A percentile compares a stretch with the other conserved stretches of the same genome.
phyloP scores from a whole-genome alignment of 2,329 filamentous ascomycete genomes.

The Capronia americana region DNA sequence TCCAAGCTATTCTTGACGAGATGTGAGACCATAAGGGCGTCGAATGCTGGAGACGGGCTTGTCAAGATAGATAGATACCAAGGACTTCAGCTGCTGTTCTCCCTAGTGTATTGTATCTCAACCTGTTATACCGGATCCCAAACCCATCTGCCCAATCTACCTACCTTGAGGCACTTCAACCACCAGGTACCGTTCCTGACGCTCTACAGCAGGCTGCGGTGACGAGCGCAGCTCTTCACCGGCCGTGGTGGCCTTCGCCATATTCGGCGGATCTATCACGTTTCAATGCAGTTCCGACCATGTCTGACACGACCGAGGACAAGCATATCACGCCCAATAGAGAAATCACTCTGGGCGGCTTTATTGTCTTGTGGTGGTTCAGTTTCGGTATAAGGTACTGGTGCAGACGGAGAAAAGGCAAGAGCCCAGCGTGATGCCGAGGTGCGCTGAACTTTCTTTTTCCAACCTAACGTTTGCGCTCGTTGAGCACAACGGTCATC shows the following conservation, averaged over 20 bases:
- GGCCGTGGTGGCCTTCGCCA: constrained; percentile 6
- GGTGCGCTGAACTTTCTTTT: not conserved
- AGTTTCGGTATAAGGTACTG: constrained; percentile 7
- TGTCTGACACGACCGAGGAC: constrained; percentile 6
- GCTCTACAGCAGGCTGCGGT: not conserved
- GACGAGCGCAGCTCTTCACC: constrained; percentile 7
- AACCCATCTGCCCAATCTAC: not conserved
- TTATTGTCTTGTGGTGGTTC: constrained; percentile 6
- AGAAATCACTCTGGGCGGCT: not conserved
- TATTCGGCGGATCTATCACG: constrained; percentile 6
- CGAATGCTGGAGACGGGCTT: not conserved
- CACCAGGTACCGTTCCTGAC: not conserved
- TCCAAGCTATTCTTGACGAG: constrained; percentile 11
- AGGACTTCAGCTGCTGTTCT: not conserved
- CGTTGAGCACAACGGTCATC: not conserved
- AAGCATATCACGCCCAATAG: not conserved
- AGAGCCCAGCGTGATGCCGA: not conserved
- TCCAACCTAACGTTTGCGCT: not conserved
- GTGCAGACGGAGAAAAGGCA: not conserved
- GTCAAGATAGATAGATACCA: not conserved
- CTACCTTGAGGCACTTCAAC: not conserved
- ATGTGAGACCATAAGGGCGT: not conserved
- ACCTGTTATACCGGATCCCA: not conserved
- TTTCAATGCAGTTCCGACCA: constrained; percentile 6
- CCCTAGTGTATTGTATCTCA: not conserved